phyloP scores from a whole-genome alignment of 2,329 filamentous ascomycete genomes.

The Penicillium capsulatum region DNA sequence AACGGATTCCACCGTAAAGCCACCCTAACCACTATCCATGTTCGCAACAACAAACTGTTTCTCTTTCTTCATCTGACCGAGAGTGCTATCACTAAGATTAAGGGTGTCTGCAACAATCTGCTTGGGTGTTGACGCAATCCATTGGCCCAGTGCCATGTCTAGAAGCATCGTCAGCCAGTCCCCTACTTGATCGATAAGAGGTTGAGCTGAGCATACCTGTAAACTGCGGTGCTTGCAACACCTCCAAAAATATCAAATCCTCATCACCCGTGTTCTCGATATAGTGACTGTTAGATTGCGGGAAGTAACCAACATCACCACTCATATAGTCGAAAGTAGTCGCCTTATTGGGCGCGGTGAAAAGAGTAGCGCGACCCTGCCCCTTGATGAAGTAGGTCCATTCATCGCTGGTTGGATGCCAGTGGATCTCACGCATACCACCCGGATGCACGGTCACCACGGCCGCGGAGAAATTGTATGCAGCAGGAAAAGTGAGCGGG shows the following conservation, averaged over 20 bases:
- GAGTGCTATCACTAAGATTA: constrained; percentile 39
- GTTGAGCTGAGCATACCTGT: constrained; percentile 21
- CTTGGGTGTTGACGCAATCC: constrained; percentile 50
- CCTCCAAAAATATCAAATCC: constrained; percentile 70
- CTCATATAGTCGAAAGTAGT: constrained; percentile 72
- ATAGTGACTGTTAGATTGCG: constrained; percentile 73
- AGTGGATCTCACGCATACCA: constrained; percentile 74
- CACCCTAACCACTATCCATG: no score
- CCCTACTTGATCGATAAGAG: no score
- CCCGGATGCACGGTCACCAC: constrained; percentile 68
- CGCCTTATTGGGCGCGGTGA: constrained; percentile 63
- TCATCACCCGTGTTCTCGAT: constrained; percentile 74
- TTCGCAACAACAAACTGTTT: constrained; percentile 46
- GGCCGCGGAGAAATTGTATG: constrained; percentile 67
- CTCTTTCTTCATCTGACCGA: constrained; percentile 42
- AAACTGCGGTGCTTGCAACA: constrained; percentile 68
- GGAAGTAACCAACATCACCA: constrained; percentile 74
- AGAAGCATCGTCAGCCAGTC: constrained; percentile 38
- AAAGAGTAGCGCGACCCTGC: constrained; percentile 68
- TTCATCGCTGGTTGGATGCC: constrained; percentile 74
- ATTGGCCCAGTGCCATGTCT: constrained; percentile 46
- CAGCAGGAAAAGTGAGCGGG: constrained; percentile 70
- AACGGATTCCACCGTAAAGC: background rate
- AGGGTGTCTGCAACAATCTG: constrained; percentile 59
- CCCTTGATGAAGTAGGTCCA: constrained; percentile 77